Conservation (phyloP, 2,329 filamentous ascomycete genomes). For the Didymella pinodella region DNA sequence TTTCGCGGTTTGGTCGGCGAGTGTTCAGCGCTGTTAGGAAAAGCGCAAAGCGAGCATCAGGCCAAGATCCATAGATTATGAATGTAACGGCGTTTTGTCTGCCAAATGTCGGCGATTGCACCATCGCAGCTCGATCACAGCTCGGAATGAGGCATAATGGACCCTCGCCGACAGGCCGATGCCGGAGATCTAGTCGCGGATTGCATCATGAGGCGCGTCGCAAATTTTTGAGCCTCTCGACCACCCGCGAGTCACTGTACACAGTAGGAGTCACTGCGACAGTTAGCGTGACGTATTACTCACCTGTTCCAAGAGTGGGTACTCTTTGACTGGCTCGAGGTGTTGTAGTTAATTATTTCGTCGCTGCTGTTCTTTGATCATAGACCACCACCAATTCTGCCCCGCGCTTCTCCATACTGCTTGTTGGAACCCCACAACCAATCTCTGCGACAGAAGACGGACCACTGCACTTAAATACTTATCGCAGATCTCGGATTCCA, state of each 20-base stretch:
- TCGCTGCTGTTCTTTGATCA: constrained; percentile 26
- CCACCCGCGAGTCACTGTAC: constrained; percentile 16
- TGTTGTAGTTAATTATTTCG: constrained; percentile 28
- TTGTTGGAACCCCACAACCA: constrained; percentile 8
- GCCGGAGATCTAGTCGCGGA: constrained; percentile 25
- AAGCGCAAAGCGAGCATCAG: constrained; percentile 19
- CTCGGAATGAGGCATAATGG: background rate
- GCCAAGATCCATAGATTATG: constrained; percentile 25
- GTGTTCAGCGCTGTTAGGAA: constrained; percentile 11
- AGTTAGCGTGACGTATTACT: constrained; percentile 22
- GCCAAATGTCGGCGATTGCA: constrained; percentile 17
- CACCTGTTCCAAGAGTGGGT: constrained; percentile 26
- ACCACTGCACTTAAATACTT: constrained; percentile 11
- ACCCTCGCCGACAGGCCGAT: constrained; percentile 13
- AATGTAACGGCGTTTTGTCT: constrained; percentile 22
- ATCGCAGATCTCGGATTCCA: constrained; percentile 23
- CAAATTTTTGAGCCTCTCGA: constrained; percentile 37
- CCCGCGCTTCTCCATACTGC: constrained; percentile 15
- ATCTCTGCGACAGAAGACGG: background rate
- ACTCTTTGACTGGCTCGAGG: constrained; percentile 25
- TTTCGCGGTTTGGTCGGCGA: constrained; percentile 20
- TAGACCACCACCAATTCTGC: constrained; percentile 11
- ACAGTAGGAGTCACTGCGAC: constrained; percentile 18
- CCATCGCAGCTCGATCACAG: background rate
- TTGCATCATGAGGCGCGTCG: constrained; percentile 46